These are phyloP conservation scores for Bipolaris zeicola DNA, from an alignment of 2,329 filamentous ascomycete genomes.

Conservation along the genomic window DNA sequence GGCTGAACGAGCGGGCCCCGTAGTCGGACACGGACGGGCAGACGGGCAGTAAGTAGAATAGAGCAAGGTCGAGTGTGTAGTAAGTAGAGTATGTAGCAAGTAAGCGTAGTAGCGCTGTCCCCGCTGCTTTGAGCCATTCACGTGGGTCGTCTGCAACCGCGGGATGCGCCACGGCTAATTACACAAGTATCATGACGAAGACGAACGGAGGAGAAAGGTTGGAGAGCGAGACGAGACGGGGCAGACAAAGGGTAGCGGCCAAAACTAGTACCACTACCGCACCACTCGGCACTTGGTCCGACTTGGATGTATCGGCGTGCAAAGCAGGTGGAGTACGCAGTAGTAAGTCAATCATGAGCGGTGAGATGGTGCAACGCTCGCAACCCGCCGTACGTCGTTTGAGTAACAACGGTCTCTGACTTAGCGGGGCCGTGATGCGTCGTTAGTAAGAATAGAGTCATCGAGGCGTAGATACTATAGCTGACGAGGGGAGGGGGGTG, in stretches of 20 bases:
- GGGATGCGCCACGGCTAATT: slow-evolving; percentile 7
- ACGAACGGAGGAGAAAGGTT: no score
- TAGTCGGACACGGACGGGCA: no score
- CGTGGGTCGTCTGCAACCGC: slow-evolving; percentile 10
- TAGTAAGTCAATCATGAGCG: background rate
- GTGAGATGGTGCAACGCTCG: background rate
- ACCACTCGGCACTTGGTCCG: background rate
- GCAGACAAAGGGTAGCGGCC: background rate
- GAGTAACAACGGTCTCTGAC: background rate
- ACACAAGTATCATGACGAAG: background rate
- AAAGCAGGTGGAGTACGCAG: background rate
- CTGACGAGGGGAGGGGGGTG: background rate
- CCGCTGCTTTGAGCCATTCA: no score
- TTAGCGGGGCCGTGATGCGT: background rate
- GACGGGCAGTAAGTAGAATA: no score
- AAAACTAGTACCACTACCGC: background rate
- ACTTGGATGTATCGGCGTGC: background rate
- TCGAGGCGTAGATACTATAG: background rate
- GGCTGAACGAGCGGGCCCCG: background rate
- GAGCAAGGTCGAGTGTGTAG: background rate
- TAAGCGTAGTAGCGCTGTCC: background rate
- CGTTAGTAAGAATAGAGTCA: background rate
- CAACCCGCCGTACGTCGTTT: background rate
- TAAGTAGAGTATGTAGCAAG: background rate
- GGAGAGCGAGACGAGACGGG: background rate